Conservation (phyloP, 768 basidiomycete genomes). For the Lyophyllum shimeji region DNA sequence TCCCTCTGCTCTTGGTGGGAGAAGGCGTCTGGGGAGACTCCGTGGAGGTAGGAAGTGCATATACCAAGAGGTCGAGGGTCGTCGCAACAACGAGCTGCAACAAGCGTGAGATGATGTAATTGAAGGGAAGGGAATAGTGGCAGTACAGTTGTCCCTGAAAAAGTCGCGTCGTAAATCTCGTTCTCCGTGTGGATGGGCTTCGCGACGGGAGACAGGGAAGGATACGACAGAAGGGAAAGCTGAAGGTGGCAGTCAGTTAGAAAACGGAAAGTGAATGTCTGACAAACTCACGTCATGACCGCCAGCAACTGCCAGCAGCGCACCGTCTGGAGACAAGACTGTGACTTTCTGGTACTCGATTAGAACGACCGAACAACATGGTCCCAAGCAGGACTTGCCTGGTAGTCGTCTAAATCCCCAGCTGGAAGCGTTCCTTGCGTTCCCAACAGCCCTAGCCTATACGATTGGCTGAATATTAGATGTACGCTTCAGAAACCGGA, state of each 20-base stretch:
- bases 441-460: constrained; percentile 52
- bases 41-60: constrained; percentile 43
- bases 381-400: constrained; percentile 51
- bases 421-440: constrained; percentile 63
- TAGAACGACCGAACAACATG: constrained; percentile 1
- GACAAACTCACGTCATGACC: constrained; percentile 57
- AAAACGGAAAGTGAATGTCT: constrained; percentile 5
- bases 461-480: not conserved
- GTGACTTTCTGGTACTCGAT: constrained; percentile 76
- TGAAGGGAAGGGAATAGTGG: not conserved
- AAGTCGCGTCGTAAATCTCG: constrained; percentile 86
- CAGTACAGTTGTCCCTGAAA: constrained; percentile 65
- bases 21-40: constrained; percentile 15
- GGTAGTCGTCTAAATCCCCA: constrained; percentile 74
- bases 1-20: constrained; percentile 40
- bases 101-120: not conserved
- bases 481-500: not conserved
- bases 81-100: constrained; percentile 65
- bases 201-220: constrained; percentile 50
- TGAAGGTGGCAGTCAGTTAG: constrained; percentile 23
- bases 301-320: constrained; percentile 70
- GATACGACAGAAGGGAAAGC: constrained; percentile 68
- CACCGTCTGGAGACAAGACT: constrained; percentile 68
- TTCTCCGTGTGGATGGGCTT: constrained; percentile 57
- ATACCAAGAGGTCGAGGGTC: constrained; percentile 62